Evolutionary conservation across 2,329 filamentous ascomycete genomes (phyloP).

Genomic region (Talaromyces sp.): DNA sequence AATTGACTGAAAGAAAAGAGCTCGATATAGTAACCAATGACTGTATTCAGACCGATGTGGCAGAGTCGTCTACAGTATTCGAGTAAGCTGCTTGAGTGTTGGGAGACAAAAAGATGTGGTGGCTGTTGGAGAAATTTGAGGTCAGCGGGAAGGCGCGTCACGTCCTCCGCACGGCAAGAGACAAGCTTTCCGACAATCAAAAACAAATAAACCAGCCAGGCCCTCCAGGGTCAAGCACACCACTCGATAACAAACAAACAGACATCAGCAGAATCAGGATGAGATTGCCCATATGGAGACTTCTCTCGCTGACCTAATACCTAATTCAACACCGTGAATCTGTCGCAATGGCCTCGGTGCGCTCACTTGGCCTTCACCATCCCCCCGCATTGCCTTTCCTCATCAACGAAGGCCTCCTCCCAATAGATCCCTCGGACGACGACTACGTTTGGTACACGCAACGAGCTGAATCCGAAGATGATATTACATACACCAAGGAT

Average conservation of each 20-base stretch:
- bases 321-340: neutral
- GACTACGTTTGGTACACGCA: slow-evolving; percentile 71
- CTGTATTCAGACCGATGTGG: neutral
- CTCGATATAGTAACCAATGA: too few relatives aligned
- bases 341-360: slow-evolving; percentile 76
- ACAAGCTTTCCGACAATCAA: neutral
- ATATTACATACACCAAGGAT: slow-evolving; percentile 70
- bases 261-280: neutral
- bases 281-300: slow-evolving; percentile 12
- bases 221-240: neutral
- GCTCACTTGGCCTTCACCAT: slow-evolving; percentile 85
- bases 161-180: slow-evolving; percentile 16
- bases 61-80: neutral
- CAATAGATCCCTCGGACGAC: slow-evolving; percentile 60
- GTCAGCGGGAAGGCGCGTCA: slow-evolving; percentile 18
- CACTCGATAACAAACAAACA: neutral
- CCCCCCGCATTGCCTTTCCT: slow-evolving; percentile 81
- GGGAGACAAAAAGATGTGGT: neutral
- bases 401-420: slow-evolving; percentile 73
- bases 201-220: slow-evolving; percentile 12
- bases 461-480: slow-evolving; percentile 57
- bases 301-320: neutral
- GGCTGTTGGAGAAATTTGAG: slow-evolving; percentile 13
- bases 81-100: neutral
- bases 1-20: too few relatives aligned